Base-by-base conservation (phyloP, 1,139 yeast genomes). In the Eremothecium cymbalariae region DNA sequence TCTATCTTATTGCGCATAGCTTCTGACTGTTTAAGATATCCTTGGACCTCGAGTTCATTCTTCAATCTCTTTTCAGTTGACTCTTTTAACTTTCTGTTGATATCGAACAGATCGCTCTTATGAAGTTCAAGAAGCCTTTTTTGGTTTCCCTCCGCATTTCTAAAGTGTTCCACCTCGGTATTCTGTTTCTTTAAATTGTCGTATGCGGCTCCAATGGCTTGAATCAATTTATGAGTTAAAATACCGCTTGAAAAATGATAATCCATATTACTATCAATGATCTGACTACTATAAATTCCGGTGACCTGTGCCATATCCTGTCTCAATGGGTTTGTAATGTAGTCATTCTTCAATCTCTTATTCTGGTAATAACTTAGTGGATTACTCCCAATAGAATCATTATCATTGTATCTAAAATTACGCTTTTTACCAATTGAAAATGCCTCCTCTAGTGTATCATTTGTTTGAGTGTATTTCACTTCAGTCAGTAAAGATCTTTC, bases 401-500 rank as follows among this genome's bases (percentile, higher is more conserved):
- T 34, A 14, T 34, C 37, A 11, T 38, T 46, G 20, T 34, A 32
- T 24, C 38, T 41, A 31, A 50, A 44, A 11, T 49, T 49, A 31
- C 52, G 48, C 36, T 48, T 47, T 44, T 44, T 51, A 13, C 45
- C 50, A 20, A 36, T 46, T 7, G 40, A 32, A 25, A 53, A 52
- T 1, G 51, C 55, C 2, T 44, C 50, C 26, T 55, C 57, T 13
- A 54, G 32, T 18, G 47, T 47, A 29, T 50, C 53, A 30, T 54
- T 55, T 22, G 41, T 40, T 26, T 67, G 73, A 11, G 63, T 60
- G 25, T 72, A 78, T 39, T 71, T 76, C 2, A 83, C 94, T 52
- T 85, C 95, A 0, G 90, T 80, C 33, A 84, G 61, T 38, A 85
- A 60, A 0, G 93, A 78, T 45, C 75, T 70, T 53, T 84, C 95